Evolutionary conservation across 495 filamentous ascomycete genomes (phyloP), one percentile per base, ranked within the genome.

Genomic region (Xylaria grammica): DNA sequence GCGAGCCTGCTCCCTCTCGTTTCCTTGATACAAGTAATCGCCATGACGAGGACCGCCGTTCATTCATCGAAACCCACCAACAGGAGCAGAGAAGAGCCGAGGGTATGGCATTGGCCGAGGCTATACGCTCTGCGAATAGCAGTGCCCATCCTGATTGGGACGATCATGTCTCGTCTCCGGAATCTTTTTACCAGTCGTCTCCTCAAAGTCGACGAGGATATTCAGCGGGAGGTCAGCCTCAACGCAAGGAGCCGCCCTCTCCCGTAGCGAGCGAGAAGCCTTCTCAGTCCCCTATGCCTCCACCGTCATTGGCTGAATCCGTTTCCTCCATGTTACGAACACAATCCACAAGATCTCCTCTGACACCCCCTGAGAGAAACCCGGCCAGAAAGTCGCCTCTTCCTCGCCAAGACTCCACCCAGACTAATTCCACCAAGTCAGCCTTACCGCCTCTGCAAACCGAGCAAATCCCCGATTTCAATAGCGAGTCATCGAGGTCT

Each of bases 61-160:
- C 80, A 1, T 80, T 82, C 46, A 80, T 84, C 48, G 81, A 84
- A 48, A 76, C 88, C 0, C 88, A 88, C n/a, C 79, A 83, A 52
- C 87, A 87, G n/a, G 82, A 89, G 74, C 91, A 93, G 86, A 81
- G 88, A 51, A 80, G 84, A 27, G 90, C 90, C 20, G 91, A 94
- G 77, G 91, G 87, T 6, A 80, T 81, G 65, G 89, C 89, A 15
- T 81, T 94, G 65, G 84, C 89, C 15, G 77, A 85, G 27, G 80
- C 79, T 38, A 74, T 78, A 19, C 74, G 81, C 40, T 71, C 75
- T 26, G 73, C 62, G 32, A 77, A 63, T 54, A 69, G 63, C 13
- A 68, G 67, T 29, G 68, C 65, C 19, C 65, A 66, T 27, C 68
- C 65, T 49, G 65, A 74, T 1, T 70, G 67, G 63, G 70, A 70